Base-by-base conservation (phyloP, 345 rosid species). In the Physaria fendleri region DNA sequence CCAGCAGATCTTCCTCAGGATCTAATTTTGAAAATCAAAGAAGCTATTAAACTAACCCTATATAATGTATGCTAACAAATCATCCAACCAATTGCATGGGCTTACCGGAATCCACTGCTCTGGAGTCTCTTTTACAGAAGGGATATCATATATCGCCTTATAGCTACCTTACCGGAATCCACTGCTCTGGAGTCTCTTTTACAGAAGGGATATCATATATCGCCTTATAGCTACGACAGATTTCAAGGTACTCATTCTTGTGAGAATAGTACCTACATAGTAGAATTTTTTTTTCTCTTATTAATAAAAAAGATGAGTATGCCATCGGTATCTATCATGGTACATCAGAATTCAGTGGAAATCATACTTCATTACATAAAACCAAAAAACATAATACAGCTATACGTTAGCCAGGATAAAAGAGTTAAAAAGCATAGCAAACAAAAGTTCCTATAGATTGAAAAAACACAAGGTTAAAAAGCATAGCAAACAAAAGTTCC, bases 101-200 rank as follows among this genome's bases (percentile, higher is more conserved):
- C 59, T 74, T 73, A 88, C 98, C 24, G 91, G 95, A 66, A 72
- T 76, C 90, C 90, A 84, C 18, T 71, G 85, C 14, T 64, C 78
- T 37, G 95, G 71, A 63, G 76, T 74, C 69, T 82, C 92, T 56
- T 66, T 84, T 27, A 91, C 84, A 15, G 87, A 77, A 10, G 85
- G 95, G 38, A 88, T 91, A 77, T 88, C 90, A 58, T 88, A 91
- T 24, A 91, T 91, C 1, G 97, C 67, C 89, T 84, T 88, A 59
- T 88, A 88, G 90, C 89, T 88, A 60, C 95, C 59, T 74, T 73
- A 88, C 98, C 24, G 91, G 95, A 66, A 72, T 76, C 90, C 90
- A 84, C 18, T 71, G 85, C 14, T 64, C 78, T 37, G 95, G 71
- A 63, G 76, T 74, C 69, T 82, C 92, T 56, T 66, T 84, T 27